These are phyloP conservation scores for Chlamydomonas eustigma DNA, from an alignment of 139 green algal species.

Conservation along the genomic window DNA sequence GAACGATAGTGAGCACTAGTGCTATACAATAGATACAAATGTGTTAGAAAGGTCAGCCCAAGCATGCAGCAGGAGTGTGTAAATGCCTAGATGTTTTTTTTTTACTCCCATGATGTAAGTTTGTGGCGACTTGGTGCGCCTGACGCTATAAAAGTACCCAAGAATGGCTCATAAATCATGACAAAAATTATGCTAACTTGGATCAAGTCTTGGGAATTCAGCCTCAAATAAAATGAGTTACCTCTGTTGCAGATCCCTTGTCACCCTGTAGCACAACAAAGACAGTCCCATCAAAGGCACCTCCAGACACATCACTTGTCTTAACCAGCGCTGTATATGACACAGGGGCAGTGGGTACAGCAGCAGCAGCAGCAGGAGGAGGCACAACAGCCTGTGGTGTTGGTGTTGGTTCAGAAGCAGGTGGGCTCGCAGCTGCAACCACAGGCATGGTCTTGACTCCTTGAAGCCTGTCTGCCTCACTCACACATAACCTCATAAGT, in stretches of 20 bases:
- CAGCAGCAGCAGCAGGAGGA: not conserved
- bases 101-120: too few relatives aligned
- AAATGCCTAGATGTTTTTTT: too few relatives aligned
- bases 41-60: too few relatives aligned
- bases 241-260: not conserved
- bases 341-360: not conserved
- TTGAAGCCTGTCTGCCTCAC: conserved; percentile 6
- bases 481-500: conserved; percentile 12
- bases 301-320: conserved; percentile 15
- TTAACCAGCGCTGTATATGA: not conserved
- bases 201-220: too few relatives aligned
- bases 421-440: not conserved
- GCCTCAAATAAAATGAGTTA: too few relatives aligned
- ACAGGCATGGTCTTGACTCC: not conserved
- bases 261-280: conserved; percentile 6
- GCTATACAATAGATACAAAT: too few relatives aligned
- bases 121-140: too few relatives aligned
- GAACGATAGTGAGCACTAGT: too few relatives aligned
- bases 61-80: too few relatives aligned
- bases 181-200: too few relatives aligned
- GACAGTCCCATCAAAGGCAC: conserved; percentile 22
- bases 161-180: too few relatives aligned
- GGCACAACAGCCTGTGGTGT: not conserved
- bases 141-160: too few relatives aligned
- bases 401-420: not conserved